Evolutionary conservation across 768 basidiomycete genomes (phyloP), one percentile per base, ranked within the genome.

Genomic region (Piloderma croceum): DNA sequence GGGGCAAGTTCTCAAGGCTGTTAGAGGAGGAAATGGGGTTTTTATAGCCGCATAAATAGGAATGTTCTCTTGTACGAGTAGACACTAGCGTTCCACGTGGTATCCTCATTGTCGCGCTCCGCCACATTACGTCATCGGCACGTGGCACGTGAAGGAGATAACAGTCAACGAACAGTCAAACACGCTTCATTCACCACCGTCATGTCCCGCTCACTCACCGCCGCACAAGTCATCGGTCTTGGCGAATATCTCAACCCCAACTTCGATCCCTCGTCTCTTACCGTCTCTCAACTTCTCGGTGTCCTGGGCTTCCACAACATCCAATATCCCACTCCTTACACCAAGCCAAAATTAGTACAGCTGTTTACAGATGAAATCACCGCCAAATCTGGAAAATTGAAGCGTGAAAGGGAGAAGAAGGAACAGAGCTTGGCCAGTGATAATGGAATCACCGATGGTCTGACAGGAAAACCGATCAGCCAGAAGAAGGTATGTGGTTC

Each of bases 1-100:
- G 64, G 18, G 64, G 62, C 47, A 68, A 62, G 46, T 78, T 77
- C 47, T 55, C 61, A 47, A 58, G 66, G 47, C 52, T 90, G 47
- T 58, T 90, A 44, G 88, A 90, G 53, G 78, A 81, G 50, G 79
- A 80, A 59, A 82, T 90, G 83, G 88, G 87, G 13, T 90, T 79
- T 59, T 49, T 63, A 41, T 73, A 54, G n/a, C n/a, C n/a, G n/a
- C n/a, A n/a, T n/a, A n/a, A n/a, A n/a, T n/a, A n/a, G n/a, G n/a
- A n/a, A n/a, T n/a, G n/a, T n/a, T n/a, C n/a, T n/a, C n/a, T n/a
- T n/a, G n/a, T n/a, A n/a, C n/a, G n/a, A n/a, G n/a, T n/a, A n/a
- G n/a, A n/a, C n/a, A n/a, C n/a, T n/a, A n/a, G n/a, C n/a, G n/a
- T n/a, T n/a, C n/a, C n/a, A n/a, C n/a, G n/a, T n/a, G n/a, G n/a